Conservation (phyloP, 805 yeast genomes). For the Starmerella sp. region DNA sequence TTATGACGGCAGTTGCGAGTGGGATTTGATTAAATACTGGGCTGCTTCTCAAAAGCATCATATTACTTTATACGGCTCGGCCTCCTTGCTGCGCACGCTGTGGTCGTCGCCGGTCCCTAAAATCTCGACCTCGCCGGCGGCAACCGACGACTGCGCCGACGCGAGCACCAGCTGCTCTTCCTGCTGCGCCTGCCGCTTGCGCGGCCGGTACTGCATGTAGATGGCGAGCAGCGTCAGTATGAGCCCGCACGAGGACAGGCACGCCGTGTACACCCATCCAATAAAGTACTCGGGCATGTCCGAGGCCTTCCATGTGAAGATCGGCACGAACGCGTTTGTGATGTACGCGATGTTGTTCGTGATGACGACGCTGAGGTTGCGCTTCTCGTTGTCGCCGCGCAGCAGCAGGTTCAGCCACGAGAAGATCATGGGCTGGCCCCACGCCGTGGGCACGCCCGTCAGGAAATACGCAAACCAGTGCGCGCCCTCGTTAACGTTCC, state of each 20-base stretch:
- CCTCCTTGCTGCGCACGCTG: too few relatives aligned
- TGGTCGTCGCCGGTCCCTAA: not conserved
- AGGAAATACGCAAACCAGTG: slow-evolving; percentile 44
- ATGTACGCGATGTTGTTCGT: slow-evolving; percentile 37
- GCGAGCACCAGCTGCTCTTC: not conserved
- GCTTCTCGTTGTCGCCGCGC: slow-evolving; percentile 32
- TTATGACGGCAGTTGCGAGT: too few relatives aligned
- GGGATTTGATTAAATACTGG: too few relatives aligned
- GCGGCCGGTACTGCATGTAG: not conserved
- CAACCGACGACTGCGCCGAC: not conserved
- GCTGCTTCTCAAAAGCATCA: too few relatives aligned
- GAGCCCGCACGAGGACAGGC: slow-evolving; percentile 29
- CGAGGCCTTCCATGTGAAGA: slow-evolving; percentile 33
- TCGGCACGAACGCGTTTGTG: slow-evolving; percentile 35
- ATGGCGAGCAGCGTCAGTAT: slow-evolving; percentile 33
- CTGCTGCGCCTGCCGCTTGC: not conserved
- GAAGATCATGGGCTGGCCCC: slow-evolving; percentile 48
- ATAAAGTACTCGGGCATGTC: slow-evolving; percentile 32
- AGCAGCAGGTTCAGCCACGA: slow-evolving; percentile 45
- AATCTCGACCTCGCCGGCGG: not conserved
- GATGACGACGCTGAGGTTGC: slow-evolving; percentile 32
- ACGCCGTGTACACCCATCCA: slow-evolving; percentile 34
- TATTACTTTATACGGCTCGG: too few relatives aligned
- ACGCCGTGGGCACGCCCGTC: slow-evolving; percentile 37
- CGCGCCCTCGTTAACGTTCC: slow-evolving; percentile 40